Percentiles rank a stretch among this genome's conserved stretches.
phyloP scores from a whole-genome alignment of 2,329 filamentous ascomycete genomes.

The Phaeosphaeria sp. region DNA sequence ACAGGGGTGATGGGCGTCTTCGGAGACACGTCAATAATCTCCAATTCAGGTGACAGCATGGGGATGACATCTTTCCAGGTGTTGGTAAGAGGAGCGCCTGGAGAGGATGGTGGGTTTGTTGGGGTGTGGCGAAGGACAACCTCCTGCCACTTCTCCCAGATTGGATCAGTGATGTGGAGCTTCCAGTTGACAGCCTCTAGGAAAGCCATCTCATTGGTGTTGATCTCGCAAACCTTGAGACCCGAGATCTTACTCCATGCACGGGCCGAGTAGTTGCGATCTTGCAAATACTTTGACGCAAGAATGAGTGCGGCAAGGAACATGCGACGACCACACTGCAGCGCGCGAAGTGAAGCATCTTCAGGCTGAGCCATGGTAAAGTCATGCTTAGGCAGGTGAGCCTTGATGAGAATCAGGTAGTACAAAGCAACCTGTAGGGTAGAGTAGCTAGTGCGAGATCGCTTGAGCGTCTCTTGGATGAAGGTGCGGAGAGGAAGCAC shows the following conservation, averaged over 20 bases:
- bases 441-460: slow-evolving; percentile 96
- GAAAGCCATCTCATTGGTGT: slow-evolving; percentile 94
- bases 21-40: slow-evolving; percentile 52
- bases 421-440: slow-evolving; percentile 96
- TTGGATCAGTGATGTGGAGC: slow-evolving; percentile 86
- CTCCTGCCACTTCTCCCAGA: slow-evolving; percentile 93
- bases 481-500: slow-evolving; percentile 92
- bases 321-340: slow-evolving; percentile 97
- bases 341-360: slow-evolving; percentile 75
- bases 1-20: slow-evolving; percentile 38
- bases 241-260: slow-evolving; percentile 99
- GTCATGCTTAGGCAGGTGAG: slow-evolving; percentile 81
- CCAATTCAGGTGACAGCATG: slow-evolving; percentile 63
- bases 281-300: slow-evolving; percentile 96
- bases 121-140: slow-evolving; percentile 87
- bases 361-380: slow-evolving; percentile 85
- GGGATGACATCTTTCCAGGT: slow-evolving; percentile 61
- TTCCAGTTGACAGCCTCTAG: slow-evolving; percentile 91
- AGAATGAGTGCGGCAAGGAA: slow-evolving; percentile 93
- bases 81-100: slow-evolving; percentile 45
- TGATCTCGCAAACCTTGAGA: slow-evolving; percentile 91
- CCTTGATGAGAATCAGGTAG: slow-evolving; percentile 92
- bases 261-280: slow-evolving; percentile 95
- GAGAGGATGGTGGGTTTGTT: slow-evolving; percentile 51
- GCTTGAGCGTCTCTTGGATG: slow-evolving; percentile 94